Evolutionary conservation across 371 early-diverging fungal species (phyloP), one percentile per base, ranked within the genome.

Genomic region (Vairimorpha necatrix): DNA sequence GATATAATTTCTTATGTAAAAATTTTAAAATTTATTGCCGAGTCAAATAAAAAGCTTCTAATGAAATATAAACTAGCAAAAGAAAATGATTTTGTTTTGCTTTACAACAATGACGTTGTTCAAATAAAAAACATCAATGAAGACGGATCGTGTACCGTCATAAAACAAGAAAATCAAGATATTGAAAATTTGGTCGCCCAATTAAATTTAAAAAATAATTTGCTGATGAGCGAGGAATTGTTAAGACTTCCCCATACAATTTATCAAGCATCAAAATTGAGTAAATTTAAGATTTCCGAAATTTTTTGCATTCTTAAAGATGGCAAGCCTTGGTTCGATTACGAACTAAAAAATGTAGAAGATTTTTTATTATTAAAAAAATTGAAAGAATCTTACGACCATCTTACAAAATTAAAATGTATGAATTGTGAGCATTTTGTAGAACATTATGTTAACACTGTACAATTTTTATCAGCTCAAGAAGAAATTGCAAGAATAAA

Each of bases 401-500:
- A 34, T 18, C 20, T 38, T 20, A 2, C 34, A 32, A 34, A 30
- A 26, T 39, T 26, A 14, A 67, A 56, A 42, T 69, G 75, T 33
- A 18, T 70, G 18, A 28, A 18, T 26, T 82, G 84, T 69, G 11
- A 18, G 13, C 26, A 75, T 18, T 79, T 80, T 54, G 28, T n/a
- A 24, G 38, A 9, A 24, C 84, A 84, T 56, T 84, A 82, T 54
- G 33, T 6, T 50, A 47, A 69, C 28, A 39, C 38, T 47, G 28
- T 75, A 18, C 38, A 67, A 46, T 66, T 53, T 22, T 22, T 34
- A 11, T 1, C 18, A n/a, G 53, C 67, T 16, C 24, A 70, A 61
- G 39, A 66, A 20, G 75, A 77, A 65, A 72, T 75, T 4, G 28
- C 62, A 0, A 47, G 56, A 24, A 79, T 71, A 63, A 78, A 76